phyloP scores from a whole-genome alignment of 1,284 basidiomycete species.

The Mycena citricolor region DNA sequence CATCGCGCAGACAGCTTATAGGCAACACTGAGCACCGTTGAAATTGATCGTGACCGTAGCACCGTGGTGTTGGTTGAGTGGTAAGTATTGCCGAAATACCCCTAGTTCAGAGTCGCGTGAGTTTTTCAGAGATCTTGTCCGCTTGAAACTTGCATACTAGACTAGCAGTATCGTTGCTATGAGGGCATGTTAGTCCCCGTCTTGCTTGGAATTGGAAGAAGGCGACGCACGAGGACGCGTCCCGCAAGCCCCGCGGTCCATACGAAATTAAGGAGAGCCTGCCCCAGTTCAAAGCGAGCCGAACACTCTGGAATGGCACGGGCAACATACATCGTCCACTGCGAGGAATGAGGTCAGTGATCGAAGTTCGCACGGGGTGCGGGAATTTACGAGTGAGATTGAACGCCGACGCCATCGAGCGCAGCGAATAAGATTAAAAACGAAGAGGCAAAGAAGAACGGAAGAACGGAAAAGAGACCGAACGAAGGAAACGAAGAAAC shows the following conservation, averaged over 20 bases:
- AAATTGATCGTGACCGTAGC: constrained; percentile 45
- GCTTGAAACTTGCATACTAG: too few species aligned
- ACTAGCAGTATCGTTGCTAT: too few species aligned
- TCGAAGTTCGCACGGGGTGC: constrained; percentile 1
- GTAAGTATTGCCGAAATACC: constrained; percentile 41
- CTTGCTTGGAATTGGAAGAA: background rate
- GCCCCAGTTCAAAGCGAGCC: too few species aligned
- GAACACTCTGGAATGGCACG: too few species aligned
- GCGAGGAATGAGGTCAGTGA: constrained; percentile 1
- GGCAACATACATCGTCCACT: constrained; percentile 25
- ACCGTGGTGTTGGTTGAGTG: constrained; percentile 39
- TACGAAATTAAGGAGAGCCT: constrained; percentile 48
- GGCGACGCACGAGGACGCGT: constrained; percentile 37
- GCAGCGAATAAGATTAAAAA: constrained; percentile 23
- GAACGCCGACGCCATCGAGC: constrained; percentile 46
- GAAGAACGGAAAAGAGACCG: constrained; percentile 15
- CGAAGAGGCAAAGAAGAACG: constrained; percentile 22
- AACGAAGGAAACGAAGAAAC: constrained; percentile 11
- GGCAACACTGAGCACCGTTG: constrained; percentile 39
- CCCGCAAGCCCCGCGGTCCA: constrained; percentile 43
- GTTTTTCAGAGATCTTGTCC: too few species aligned
- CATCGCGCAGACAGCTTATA: too few species aligned
- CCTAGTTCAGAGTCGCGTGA: constrained; percentile 27
- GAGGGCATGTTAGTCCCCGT: too few species aligned
- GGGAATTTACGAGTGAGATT: constrained; percentile 38